Evolutionary conservation across 768 basidiomycete species (phyloP), one percentile per base, ranked within the genome.

Genomic region (Pseudohyphozyma bogoriensis): DNA sequence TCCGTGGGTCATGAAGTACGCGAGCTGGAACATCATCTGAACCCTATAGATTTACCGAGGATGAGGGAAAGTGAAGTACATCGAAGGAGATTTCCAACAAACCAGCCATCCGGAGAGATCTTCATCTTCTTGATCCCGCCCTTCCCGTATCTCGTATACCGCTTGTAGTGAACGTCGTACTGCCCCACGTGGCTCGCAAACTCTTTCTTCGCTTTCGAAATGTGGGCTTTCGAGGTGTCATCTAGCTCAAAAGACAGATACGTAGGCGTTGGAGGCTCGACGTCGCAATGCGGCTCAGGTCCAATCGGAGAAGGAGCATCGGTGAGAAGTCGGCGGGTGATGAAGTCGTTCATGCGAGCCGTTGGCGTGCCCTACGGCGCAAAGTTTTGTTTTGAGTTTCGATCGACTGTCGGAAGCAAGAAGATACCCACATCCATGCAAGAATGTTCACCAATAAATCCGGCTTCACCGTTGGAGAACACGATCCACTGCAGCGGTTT

Each of bases 1-100:
- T 64, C 64, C 36, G 40, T 67, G 52, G 31, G 90, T 82, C 75
- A 91, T 88, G 73, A 85, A 82, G 78, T 88, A 95, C 20, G 91
- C 92, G 54, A 97, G 84, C 75, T 97, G 93, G 76, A 91, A 95
- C 67, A 91, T 83, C 58, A 96, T 79, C 75, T 97, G 93, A 20
- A 79, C 86, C 64, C 63, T 64, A 52, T 13, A 8, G 40, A 40
- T 35, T 29, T 29, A 60, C 55, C 16, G 59, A 51, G 6, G 59
- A 58, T 56, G 22, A 47, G 55, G 2, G 16, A 16, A 20, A n/a
- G 50, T n/a, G n/a, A n/a, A n/a, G n/a, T n/a, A n/a, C n/a, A n/a
- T n/a, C n/a, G 32, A 8, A 13, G 18, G 35, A 26, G 13, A 4
- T 3, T n/a, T n/a, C n/a, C n/a, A 16, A 58, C 66, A 45, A 36